These are phyloP conservation scores for Linum trigynum DNA, from an alignment of 345 rosid genomes.

Conservation along the genomic window DNA sequence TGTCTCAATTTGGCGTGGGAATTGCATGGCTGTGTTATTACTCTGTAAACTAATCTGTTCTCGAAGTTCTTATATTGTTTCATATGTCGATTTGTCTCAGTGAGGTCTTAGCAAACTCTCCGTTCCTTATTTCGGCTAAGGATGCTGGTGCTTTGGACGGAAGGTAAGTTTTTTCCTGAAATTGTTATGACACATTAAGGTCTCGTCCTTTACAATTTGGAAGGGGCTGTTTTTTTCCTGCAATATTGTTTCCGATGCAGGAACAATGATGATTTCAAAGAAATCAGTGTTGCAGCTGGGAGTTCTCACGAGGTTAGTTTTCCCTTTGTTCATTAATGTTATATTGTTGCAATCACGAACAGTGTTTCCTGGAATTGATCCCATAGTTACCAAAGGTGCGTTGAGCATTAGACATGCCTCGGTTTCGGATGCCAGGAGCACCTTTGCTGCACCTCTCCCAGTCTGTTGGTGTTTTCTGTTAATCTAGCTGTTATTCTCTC, in stretches of 20 bases:
- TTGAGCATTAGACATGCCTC: too few relatives aligned
- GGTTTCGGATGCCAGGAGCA: too few relatives aligned
- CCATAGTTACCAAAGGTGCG: too few relatives aligned
- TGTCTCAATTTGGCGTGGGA: background rate
- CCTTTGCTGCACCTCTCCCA: too few relatives aligned
- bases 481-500: too few relatives aligned
- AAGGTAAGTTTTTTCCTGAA: conserved; percentile 35
- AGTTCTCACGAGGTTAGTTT: conserved; percentile 64
- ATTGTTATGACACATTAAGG: conserved; percentile 6
- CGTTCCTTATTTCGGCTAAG: conserved; percentile 88
- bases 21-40: background rate
- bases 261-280: conserved; percentile 77
- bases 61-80: conserved; percentile 10
- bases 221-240: background rate
- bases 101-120: conserved; percentile 82
- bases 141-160: conserved; percentile 56
- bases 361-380: too few relatives aligned
- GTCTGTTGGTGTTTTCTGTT: too few relatives aligned
- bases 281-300: conserved; percentile 70
- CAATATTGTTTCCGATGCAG: conserved; percentile 28
- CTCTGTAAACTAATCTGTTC: background rate
- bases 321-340: background rate
- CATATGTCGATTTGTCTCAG: conserved; percentile 30
- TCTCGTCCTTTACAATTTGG: background rate
- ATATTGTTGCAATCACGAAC: too few relatives aligned